Base-by-base conservation (phyloP, 495 filamentous ascomycete genomes). In the Jackrogersella multiformis region DNA sequence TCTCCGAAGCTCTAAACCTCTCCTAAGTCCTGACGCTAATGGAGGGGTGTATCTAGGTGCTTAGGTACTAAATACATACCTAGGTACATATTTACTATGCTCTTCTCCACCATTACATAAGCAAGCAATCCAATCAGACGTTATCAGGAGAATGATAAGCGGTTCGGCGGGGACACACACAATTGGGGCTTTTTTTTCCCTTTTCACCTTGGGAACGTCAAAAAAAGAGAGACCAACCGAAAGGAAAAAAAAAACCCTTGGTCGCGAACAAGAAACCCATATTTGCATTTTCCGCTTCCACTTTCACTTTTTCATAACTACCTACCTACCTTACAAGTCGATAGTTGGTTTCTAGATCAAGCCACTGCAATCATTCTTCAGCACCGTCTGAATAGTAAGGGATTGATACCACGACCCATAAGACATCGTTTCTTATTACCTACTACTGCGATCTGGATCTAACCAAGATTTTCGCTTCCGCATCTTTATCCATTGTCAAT, bases 181-280 rank as follows among this genome's bases (percentile, higher is more conserved):
- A 70, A 70, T 61, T 70, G 61, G 56, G 61, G 56, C 61, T 65
- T 64, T 61, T 56, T n/a, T n/a, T n/a, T n/a, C n/a, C n/a, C n/a
- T n/a, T n/a, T n/a, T n/a, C 20, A 45, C 36, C 59, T 68, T 60
- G 4, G 34, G 38, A 60, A 55, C 48, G 6, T 65, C 42, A 35
- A 64, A 70, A 69, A 69, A 64, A 46, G n/a, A n/a, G n/a, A n/a
- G n/a, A n/a, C 21, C 54, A 68, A 57, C 64, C 38, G 54, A 32
- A 49, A 26, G 13, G 7, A 24, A 28, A 48, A 46, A 48, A 48
- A 69, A 54, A 68, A 62, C 55, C 51, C 60, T 69, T 63, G 46
- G 53, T 28, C 15, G 28, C 52, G 41, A 56, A 51, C 23, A 16
- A 48, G 26, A 48, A 56, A 54, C n/a, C n/a, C n/a, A n/a, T n/a